These are phyloP conservation scores for Cyclaneusma minus DNA, from an alignment of 2,329 filamentous ascomycete genomes.

Conservation along the genomic window DNA sequence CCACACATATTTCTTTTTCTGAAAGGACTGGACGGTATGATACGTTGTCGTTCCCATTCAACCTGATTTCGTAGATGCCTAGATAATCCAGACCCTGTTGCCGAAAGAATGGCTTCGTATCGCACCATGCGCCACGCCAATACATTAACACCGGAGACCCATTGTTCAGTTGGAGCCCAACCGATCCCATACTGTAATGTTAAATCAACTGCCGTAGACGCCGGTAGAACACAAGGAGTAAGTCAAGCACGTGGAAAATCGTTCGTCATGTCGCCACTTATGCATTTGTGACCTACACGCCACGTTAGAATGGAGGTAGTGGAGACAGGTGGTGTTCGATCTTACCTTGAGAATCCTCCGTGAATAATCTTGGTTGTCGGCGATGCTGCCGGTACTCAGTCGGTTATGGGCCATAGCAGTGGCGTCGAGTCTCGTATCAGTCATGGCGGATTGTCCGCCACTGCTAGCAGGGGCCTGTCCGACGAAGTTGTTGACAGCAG, in stretches of 20 bases:
- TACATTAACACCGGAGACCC: slow-evolving; percentile 18
- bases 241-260: slow-evolving; percentile 18
- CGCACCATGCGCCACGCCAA: slow-evolving; percentile 16
- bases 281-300: slow-evolving; percentile 39
- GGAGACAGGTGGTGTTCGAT: slow-evolving; percentile 12
- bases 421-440: slow-evolving; percentile 75
- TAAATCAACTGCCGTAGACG: slow-evolving; percentile 14
- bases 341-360: slow-evolving; percentile 85
- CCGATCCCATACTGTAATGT: too few species aligned
- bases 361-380: slow-evolving; percentile 93
- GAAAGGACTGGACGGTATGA: slow-evolving; percentile 19
- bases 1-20: slow-evolving; percentile 4
- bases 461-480: slow-evolving; percentile 46
- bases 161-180: too few species aligned
- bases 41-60: slow-evolving; percentile 6
- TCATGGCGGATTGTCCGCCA: slow-evolving; percentile 51
- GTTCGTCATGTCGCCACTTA: slow-evolving; percentile 28
- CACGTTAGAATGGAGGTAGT: background rate
- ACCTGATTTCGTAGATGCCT: too few species aligned
- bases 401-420: slow-evolving; percentile 66
- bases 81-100: too few species aligned
- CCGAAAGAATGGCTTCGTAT: slow-evolving; percentile 12
- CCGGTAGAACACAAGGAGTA: slow-evolving; percentile 13
- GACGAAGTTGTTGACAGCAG: slow-evolving; percentile 64
- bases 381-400: slow-evolving; percentile 89